Base-by-base conservation (phyloP, 495 filamentous ascomycete species). In the Aspergillus nanangensis region DNA sequence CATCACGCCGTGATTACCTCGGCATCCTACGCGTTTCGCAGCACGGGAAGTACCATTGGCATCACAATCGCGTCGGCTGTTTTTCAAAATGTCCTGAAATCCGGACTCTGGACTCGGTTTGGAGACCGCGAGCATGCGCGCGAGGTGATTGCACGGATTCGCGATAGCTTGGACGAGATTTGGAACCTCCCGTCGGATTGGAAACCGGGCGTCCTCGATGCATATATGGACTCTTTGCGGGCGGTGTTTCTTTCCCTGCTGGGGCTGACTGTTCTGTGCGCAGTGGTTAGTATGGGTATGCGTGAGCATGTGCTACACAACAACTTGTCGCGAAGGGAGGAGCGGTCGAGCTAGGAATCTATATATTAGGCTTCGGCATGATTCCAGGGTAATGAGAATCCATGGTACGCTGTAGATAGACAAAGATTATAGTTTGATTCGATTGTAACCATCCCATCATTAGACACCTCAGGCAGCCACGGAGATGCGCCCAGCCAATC, bases 1-100 rank as follows among this genome's bases (percentile, higher is more conserved):
- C 74, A 92, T 45, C 91, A 95, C 57, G 90, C 91, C 5, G 84
- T 93, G 27, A 79, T 90, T 47, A 95, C 90, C 2, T 89, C 86
- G 0, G 84, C 87, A 2, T 88, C 82, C 0, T 95, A 89, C 52
- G 84, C 85, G 3, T 91, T 90, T 62, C 81, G 87, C 24, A 84
- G 83, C 11, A 89, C 90, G 0, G 91, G 91, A 7, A 81, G 81
- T 22, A 90, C 88, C 0, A 81, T 96, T 32, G 91, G 91, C 17
- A 79, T 95, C 49, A 87, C 89, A 0, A 65, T 92, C 39, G 84
- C 86, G 4, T 82, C 80, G 1, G 75, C 85, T 1, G 81, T 93
- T 3, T 95, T 93, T 56, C 88, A 95, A 58, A 93, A 93, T 29
- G 57, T 69, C 2, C 47, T 75, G 18, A 80, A 80, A 41, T 62